Percentiles rank a stretch among this genome's conserved stretches.
phyloP scores from a whole-genome alignment of 768 basidiomycete genomes.

The Asterophora lycoperdoides region DNA sequence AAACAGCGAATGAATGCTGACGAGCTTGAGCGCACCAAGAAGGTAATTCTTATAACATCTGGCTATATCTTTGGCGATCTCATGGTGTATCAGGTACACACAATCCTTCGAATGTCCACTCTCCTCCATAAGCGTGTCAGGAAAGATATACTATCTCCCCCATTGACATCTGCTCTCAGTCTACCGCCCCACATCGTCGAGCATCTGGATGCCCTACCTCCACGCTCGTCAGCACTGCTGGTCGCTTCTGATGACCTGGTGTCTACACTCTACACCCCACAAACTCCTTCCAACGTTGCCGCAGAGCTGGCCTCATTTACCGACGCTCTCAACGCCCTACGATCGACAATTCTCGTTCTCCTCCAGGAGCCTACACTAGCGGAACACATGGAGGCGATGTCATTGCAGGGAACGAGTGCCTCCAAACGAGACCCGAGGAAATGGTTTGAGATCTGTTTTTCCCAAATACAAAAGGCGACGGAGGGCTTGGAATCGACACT shows the following conservation, averaged over 20 bases:
- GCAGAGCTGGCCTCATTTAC: constrained; percentile 36
- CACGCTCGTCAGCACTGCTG: constrained; percentile 48
- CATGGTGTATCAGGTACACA: constrained; percentile 42
- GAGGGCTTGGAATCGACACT: constrained; percentile 26
- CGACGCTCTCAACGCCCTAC: constrained; percentile 34
- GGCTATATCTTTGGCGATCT: constrained; percentile 1
- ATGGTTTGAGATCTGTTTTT: constrained; percentile 66
- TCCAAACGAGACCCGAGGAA: constrained; percentile 36
- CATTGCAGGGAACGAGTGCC: constrained; percentile 7
- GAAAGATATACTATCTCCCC: constrained; percentile 42
- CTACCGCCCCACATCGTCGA: constrained; percentile 17
- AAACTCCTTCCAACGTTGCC: constrained; percentile 41
- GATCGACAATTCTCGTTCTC: constrained; percentile 23
- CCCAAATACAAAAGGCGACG: constrained; percentile 49
- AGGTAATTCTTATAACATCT: constrained; percentile 36
- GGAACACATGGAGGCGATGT: constrained; percentile 26
- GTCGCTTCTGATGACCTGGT: constrained; percentile 62
- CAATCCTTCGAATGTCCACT: constrained; percentile 53
- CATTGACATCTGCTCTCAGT: constrained; percentile 13
- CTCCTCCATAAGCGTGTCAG: constrained; percentile 61
- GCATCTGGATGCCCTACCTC: constrained; percentile 47
- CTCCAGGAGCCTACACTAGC: constrained; percentile 23
- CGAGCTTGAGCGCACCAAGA: constrained; percentile 57
- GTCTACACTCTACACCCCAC: constrained; percentile 62
- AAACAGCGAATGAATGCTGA: constrained; percentile 38